Evolutionary conservation across 2,329 filamentous ascomycete species (phyloP), one percentile per base, ranked within the genome.

Genomic region (Delphinella strobiligena): DNA sequence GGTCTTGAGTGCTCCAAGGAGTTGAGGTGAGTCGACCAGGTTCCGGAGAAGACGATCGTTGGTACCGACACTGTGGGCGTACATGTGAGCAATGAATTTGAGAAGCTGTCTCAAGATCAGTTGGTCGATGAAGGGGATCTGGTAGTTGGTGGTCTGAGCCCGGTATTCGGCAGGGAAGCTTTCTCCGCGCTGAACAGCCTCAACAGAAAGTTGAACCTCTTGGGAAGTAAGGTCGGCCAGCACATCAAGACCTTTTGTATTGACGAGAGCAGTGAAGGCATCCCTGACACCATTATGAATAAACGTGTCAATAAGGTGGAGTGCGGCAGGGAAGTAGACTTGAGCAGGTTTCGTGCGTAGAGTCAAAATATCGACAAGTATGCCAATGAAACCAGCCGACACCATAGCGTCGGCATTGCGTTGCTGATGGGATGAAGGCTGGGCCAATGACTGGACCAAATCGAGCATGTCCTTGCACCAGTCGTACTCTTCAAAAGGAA

Each of bases 11-110:
- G 83, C 85, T 16, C 69, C 73, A 34, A 98, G 70, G 34, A 98
- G 69, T 45, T 82, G 82, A 17, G 88, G 82, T 33, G 91, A 94
- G 59, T 98, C 93, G 35, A 95, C 93, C 43, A 98, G 65, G 54
- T 96, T 98, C 40, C 93, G 78, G 50, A 98, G 68, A 4, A 95
- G 68, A 27, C 91, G 81, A 56, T 96, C 91, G 41, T 88, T 89
- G 43, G 88, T 91, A 42, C 82, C 84, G 15, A 43, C 36, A 66
- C 80, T 71, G 71, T 93, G 60, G 63, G 82, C 67, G 80, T 96
- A 93, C 64, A 96, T 81, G 57, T 96, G 88, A 51, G 94, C 88
- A 46, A 94, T 82, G 55, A 96, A 94, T 59, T 94, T 95, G 60
- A 98, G 81, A 33, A 95, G 69, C 77, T 85, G 93, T 54, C 93